Evolutionary conservation across 345 rosid genomes (phyloP).

Genomic region (Salix dunnii): DNA sequence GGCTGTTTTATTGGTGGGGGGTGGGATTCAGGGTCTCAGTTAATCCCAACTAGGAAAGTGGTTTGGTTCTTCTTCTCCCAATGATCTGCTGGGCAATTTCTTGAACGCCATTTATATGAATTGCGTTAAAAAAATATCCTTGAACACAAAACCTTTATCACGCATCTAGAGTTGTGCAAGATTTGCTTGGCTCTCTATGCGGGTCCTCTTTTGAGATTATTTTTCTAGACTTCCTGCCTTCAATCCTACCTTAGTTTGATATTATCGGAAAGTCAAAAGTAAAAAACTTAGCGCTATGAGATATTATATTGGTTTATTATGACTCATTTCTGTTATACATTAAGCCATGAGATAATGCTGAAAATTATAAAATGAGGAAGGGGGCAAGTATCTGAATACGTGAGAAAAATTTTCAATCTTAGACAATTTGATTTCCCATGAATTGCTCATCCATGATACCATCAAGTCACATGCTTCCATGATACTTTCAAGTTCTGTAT

Average conservation of each 20-base stretch:
- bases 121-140: no score
- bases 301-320: not conserved
- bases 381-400: not conserved
- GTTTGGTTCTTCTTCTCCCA: no score
- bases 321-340: not conserved
- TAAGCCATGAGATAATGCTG: not conserved
- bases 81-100: no score
- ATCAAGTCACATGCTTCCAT: not conserved
- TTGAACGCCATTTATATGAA: no score
- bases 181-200: not conserved
- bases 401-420: not conserved
- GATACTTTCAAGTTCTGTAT: not conserved
- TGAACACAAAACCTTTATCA: not conserved
- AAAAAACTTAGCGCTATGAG: not conserved
- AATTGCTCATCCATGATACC: not conserved
- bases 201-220: not conserved
- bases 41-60: no score
- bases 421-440: not conserved
- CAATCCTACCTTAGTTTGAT: not conserved
- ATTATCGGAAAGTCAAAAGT: not conserved
- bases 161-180: not conserved
- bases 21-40: no score
- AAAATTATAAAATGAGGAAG: not conserved
- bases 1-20: no score
- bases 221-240: not conserved